Conservation (phyloP, 2,329 filamentous ascomycete species). For the Fusarium sp. region DNA sequence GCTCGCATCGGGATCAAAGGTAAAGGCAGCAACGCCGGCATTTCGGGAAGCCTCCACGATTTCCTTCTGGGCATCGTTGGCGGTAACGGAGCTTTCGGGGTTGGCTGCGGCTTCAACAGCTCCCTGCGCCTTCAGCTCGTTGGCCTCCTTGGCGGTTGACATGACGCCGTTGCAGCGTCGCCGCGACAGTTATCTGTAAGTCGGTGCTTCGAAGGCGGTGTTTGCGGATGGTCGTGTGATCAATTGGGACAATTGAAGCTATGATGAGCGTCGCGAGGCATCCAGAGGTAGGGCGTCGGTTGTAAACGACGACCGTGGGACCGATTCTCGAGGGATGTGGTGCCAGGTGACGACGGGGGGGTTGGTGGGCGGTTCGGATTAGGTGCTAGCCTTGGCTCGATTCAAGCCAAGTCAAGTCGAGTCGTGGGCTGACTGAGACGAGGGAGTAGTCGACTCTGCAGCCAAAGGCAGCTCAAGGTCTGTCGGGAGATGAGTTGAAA, state of each 20-base stretch:
- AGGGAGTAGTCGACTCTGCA: constrained; percentile 20
- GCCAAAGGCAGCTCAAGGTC: constrained; percentile 16
- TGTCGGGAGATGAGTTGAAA: constrained; percentile 15
- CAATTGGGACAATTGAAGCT: constrained; percentile 39
- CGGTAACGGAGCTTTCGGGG: constrained; percentile 73
- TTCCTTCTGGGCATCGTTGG: constrained; percentile 78
- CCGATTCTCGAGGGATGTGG: constrained; percentile 14
- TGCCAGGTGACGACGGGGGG: constrained; percentile 21
- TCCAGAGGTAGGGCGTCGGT: constrained; percentile 28
- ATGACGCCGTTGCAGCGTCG: constrained; percentile 44
- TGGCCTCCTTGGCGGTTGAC: constrained; percentile 50
- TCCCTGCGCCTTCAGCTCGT: constrained; percentile 84
- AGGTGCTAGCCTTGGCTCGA: constrained; percentile 15
- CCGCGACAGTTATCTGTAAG: constrained; percentile 23
- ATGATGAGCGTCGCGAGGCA: constrained; percentile 28
- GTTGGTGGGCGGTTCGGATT: constrained; percentile 21
- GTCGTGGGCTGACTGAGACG: constrained; percentile 13
- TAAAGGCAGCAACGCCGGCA: constrained; percentile 82
- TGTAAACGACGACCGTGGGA: constrained; percentile 17
- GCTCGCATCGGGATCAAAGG: constrained; percentile 88
- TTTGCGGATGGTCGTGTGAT: constrained; percentile 19
- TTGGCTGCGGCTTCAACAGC: constrained; percentile 82
- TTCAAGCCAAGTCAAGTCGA: constrained; percentile 2
- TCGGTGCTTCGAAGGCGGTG: constrained; percentile 10
- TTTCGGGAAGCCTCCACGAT: constrained; percentile 83